A percentile compares a stretch with the other conserved stretches of the same genome.
Evolutionary conservation across 257 asterid species (phyloP).

Genomic region (Solanum sejunctum): DNA sequence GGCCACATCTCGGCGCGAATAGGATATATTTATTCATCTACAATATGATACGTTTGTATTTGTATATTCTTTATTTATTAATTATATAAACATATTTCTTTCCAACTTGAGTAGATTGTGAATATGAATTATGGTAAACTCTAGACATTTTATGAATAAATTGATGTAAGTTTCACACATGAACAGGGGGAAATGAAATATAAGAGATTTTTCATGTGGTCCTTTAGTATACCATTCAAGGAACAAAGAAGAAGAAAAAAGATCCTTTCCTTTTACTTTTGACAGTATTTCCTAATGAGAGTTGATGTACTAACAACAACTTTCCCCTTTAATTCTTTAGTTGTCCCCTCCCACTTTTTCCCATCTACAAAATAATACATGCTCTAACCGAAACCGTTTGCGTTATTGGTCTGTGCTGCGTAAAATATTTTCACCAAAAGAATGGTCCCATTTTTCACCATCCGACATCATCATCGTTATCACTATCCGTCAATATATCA

Average conservation of each 20-base stretch:
- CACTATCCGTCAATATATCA: background rate
- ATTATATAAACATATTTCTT: background rate
- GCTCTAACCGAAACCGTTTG: background rate
- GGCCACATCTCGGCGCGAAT: no score
- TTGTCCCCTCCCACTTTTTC: background rate
- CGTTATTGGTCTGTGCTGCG: background rate
- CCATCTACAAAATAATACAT: background rate
- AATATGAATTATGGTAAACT: no score
- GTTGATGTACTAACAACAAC: background rate
- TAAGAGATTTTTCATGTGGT: background rate
- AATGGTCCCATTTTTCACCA: background rate
- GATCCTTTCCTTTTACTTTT: background rate
- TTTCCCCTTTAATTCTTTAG: background rate
- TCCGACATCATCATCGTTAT: background rate
- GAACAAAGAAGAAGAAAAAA: background rate
- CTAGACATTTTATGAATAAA: background rate
- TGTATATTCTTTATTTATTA: background rate
- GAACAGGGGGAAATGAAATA: background rate
- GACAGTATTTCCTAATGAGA: background rate
- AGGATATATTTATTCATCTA: no score
- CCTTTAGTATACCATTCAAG: background rate
- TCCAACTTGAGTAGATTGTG: background rate
- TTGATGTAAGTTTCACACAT: background rate
- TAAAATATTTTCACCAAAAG: background rate
- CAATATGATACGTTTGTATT: background rate